Evolutionary conservation across 176 grass and related monocot genomes (phyloP), one percentile per base, ranked within the genome.

Genomic region (Oryza glaberrima): DNA sequence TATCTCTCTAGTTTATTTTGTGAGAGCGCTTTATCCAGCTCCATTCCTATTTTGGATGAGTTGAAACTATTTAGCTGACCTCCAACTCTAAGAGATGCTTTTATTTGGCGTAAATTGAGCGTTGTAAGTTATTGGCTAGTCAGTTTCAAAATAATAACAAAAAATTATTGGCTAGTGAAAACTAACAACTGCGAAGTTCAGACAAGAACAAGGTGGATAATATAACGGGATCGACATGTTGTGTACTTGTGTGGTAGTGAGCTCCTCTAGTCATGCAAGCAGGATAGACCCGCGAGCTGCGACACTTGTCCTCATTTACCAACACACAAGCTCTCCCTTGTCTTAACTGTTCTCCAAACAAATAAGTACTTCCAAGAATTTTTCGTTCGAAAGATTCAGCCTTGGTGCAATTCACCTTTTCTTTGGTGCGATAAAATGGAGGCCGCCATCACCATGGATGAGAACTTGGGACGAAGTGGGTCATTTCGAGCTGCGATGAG

Each of bases 401-500:
- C 22, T 78, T 61, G 17, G 30, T 61, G 25, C 25, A 6, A 11
- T 34, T 81, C 30, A 7, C 2, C 20, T 77, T 23, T 41, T 75
- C 30, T 41, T n/a, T 71, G 75, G 26, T 73, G 26, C 65, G 47
- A 81, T 40, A 70, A 54, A 85, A 94, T 88, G 88, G 94, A 96
- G 75, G 71, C 70, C 25, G 48, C 77, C 69, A 88, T 86, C 38
- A 41, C 77, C 69, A 88, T 86, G 85, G 77, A 88, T 71, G 80
- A 86, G 64, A 79, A 40, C 70, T 65, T 70, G 38, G 86, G 81
- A 71, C 35, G 76, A 11, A 86, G 89, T 70, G 90, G 86, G 74
- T 94, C 96, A 2, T 92, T 92, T 49, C 94, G 90, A 77, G 91
- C 82, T 75, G 85, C 90, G 20, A 94, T 81, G 84, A 92, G 88